These are phyloP conservation scores for Oxytropis ochrocephala DNA, from an alignment of 306 rosid genomes.

Conservation along the genomic window DNA sequence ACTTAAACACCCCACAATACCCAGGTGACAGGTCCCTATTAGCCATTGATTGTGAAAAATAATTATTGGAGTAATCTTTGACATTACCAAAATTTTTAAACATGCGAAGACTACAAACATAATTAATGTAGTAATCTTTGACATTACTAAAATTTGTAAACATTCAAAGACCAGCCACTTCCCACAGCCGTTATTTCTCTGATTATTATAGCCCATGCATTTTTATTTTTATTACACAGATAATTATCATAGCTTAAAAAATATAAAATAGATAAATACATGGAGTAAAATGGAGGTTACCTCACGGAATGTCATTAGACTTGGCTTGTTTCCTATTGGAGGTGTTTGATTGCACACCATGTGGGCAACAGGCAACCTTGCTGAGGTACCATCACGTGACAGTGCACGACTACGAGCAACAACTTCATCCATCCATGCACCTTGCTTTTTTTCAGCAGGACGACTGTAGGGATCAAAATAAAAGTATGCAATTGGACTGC, in stretches of 20 bases:
- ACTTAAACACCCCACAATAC: too few species aligned
- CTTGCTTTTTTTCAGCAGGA: slow-evolving; percentile 83
- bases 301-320: slow-evolving; percentile 94
- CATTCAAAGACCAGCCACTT: neutral
- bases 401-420: slow-evolving; percentile 77
- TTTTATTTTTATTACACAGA: neutral
- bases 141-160: neutral
- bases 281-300: slow-evolving; percentile 34
- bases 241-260: neutral
- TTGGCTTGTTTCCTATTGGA: slow-evolving; percentile 88
- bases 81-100: too few species aligned
- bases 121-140: neutral
- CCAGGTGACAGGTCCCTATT: too few species aligned
- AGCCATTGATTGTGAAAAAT: too few species aligned
- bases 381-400: slow-evolving; percentile 70
- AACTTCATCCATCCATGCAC: slow-evolving; percentile 99
- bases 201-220: neutral
- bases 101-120: neutral
- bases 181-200: neutral
- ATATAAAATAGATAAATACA: neutral
- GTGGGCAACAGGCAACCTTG: slow-evolving; percentile 93
- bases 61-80: too few species aligned
- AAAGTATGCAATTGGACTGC: slow-evolving; percentile 77
- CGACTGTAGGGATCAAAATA: slow-evolving; percentile 96
- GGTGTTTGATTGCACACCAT: slow-evolving; percentile 99